Base-by-base conservation (phyloP, 2,329 filamentous ascomycete genomes). In the Colletotrichum orchidophilum region DNA sequence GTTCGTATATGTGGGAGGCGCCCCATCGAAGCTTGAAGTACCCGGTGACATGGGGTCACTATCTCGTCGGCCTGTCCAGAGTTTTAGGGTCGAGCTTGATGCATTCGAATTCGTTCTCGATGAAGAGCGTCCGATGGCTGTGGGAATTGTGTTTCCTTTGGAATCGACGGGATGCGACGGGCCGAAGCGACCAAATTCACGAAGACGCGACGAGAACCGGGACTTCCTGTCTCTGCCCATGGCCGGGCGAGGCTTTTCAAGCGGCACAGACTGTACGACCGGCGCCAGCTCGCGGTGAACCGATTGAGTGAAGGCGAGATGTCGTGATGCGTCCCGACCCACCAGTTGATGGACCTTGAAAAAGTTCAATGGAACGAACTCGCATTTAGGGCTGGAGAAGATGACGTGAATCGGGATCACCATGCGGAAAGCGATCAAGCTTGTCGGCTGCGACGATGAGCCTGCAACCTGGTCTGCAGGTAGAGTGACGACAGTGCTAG, bases 341-440 rank as follows among this genome's bases (percentile, higher is more conserved):
- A 89, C 85, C 72, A 91, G 87, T 78, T 94, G 92, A 69, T 91
- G 90, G 8, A 87, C 83, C 74, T 88, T 90, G 82, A 93, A 93
- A 74, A 93, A 90, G 54, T 82, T 87, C 33, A 93, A 81, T 0
- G 92, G 90, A 1, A 87, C 84, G 73, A 92, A 92, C 66, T 86
- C 84, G 75, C 88, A 87, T 31, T 85, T 84, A 1, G 86, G 81
- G 26, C 86, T 85, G 2, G 82, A 81, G 9, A 88, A 78, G 39
- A 84, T 85, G 18, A 85, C 83, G 73, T 92, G 88, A 31, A 93
- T 88, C 1, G 88, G 88, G 21, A 91, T 87, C 52, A 93, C 86
- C 18, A 90, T 81, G 55, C 87, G 87, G 77, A 93, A 88, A n/a
- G 87, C 79, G 35, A 90, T 83, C 74, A 91, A 79, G 2, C 78